Base-by-base conservation (phyloP, 768 basidiomycete species). In the Termitomyces sp. region DNA sequence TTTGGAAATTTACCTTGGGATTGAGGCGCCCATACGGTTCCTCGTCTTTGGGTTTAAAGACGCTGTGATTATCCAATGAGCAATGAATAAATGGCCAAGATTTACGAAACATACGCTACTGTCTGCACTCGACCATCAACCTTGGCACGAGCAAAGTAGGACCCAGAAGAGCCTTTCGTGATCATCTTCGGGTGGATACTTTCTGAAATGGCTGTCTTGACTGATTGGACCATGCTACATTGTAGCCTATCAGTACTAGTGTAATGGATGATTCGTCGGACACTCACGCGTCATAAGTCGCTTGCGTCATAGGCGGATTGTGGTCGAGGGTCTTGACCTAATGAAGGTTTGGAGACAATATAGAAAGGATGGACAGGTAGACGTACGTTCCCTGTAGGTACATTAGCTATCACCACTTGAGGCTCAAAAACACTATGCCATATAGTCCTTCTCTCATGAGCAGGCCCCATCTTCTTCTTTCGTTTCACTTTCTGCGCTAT, bases 111-210 rank as follows among this genome's bases (percentile, higher is more conserved):
- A 70, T 66, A 91, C 90, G 87, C 90, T 43, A 93, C 86, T 14
- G 89, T 92, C 60, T 89, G 87, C 7, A 92, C 80, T 44, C 80
- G 77, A 21, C 87, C 88, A 14, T 90, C 88, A n/a, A 77, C 73
- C 71, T 88, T 92, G 1, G 86, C 83, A 56, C 90, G 83, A n/a
- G 90, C 92, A 71, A 95, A 95, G 71, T 96, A 96, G 45, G 90
- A 92, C 0, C 94, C 94, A 5, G 89, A 91, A 2, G 90, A 92
- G 11, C 94, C 94, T 65, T 93, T 94, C 5, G 82, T 72, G 49
- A 95, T 95, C 84, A 95, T 90, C 69, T 93, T 92, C 10, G 93
- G 93, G 64, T 95, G 92, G 42, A 92, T 80, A 12, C 91, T 92
- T 23, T 86, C 87, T 6, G 74, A 58, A 61, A 95, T 89, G 14